Conservation (phyloP, 2,329 filamentous ascomycete species). For the Hymenoscyphus fraxineus region DNA sequence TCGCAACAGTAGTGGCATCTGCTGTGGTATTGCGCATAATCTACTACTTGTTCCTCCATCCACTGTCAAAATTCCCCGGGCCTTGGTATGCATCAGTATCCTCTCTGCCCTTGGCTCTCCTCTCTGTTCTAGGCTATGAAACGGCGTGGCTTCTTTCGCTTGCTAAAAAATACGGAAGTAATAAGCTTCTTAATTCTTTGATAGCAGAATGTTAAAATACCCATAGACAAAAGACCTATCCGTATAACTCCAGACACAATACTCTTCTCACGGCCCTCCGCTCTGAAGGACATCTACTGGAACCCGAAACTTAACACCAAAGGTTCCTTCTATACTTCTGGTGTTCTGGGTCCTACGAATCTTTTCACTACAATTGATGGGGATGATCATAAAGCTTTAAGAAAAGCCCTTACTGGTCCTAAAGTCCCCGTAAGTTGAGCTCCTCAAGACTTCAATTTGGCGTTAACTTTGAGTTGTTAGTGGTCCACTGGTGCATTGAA, state of each 20-base stretch:
- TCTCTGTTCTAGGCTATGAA: not conserved
- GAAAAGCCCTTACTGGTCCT: not conserved
- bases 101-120: not conserved
- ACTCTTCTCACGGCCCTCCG: conserved; percentile 36
- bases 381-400: not conserved
- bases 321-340: conserved; percentile 35
- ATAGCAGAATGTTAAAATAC: not conserved
- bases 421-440: no score
- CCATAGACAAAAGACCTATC: not conserved
- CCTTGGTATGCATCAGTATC: not conserved
- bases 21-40: not conserved
- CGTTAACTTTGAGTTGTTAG: not conserved
- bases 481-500: not conserved
- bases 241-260: conserved; percentile 35
- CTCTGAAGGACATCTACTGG: conserved; percentile 41
- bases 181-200: not conserved
- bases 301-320: conserved; percentile 38
- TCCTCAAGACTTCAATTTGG: no score
- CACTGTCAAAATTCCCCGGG: not conserved
- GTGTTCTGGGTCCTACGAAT: conserved; percentile 18
- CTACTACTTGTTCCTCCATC: not conserved
- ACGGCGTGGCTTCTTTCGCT: not conserved
- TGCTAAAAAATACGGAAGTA: not conserved
- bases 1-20: not conserved
- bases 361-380: not conserved